phyloP scores from a whole-genome alignment of 2,329 filamentous ascomycete species.

The Neofusicoccum laricinum region DNA sequence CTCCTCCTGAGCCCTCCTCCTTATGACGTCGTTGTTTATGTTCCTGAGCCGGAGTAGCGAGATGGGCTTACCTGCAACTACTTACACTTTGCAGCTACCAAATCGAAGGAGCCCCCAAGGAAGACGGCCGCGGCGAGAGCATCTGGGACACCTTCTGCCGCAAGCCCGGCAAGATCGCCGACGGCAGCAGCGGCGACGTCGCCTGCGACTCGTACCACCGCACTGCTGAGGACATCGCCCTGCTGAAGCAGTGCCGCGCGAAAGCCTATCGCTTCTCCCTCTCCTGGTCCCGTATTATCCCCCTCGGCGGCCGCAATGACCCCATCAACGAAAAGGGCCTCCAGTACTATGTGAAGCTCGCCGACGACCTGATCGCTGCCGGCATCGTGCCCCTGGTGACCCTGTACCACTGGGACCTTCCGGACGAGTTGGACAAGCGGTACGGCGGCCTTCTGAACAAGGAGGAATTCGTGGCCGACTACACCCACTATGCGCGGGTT shows the following conservation, averaged over 20 bases:
- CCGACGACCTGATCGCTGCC: slow-evolving; percentile 33
- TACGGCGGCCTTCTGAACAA: slow-evolving; percentile 81
- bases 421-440: slow-evolving; percentile 69
- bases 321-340: slow-evolving; percentile 36
- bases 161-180: slow-evolving; percentile 78
- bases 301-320: slow-evolving; percentile 58
- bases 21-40: slow-evolving; percentile 19
- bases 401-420: slow-evolving; percentile 44
- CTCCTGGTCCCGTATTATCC: slow-evolving; percentile 39
- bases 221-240: slow-evolving; percentile 70
- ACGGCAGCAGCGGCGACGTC: slow-evolving; percentile 69
- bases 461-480: slow-evolving; percentile 79
- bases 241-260: slow-evolving; percentile 72
- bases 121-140: slow-evolving; percentile 75
- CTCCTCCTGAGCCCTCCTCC: slow-evolving; percentile 14
- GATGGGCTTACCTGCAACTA: not conserved
- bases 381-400: slow-evolving; percentile 37
- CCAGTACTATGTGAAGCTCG: slow-evolving; percentile 39
- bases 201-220: slow-evolving; percentile 88
- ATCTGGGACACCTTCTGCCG: slow-evolving; percentile 92
- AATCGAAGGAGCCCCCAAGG: slow-evolving; percentile 72
- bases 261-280: slow-evolving; percentile 49
- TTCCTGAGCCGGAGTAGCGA: slow-evolving; percentile 12
- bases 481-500: slow-evolving; percentile 71
- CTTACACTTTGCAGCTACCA: slow-evolving; percentile 63